A percentile compares a stretch with the other conserved stretches of the same genome.
Conservation (phyloP, 352 stramenopile genomes). For the Phytophthora citrophthora region DNA sequence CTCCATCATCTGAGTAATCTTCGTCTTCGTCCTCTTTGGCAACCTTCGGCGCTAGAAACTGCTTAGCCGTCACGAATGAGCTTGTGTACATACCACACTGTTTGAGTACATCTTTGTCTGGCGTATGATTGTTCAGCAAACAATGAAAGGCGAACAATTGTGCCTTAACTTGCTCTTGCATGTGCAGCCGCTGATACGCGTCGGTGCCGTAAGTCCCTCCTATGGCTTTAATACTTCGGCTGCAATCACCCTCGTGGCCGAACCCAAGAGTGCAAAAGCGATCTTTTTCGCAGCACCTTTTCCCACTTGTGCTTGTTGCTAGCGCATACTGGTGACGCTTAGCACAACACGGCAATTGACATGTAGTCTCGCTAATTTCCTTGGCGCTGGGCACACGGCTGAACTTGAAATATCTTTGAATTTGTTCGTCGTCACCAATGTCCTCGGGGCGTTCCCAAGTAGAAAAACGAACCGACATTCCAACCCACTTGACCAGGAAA, state of each 20-base stretch:
- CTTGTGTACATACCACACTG: slow-evolving; percentile 86
- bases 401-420: slow-evolving; percentile 91
- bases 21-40: slow-evolving; percentile 67
- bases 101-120: slow-evolving; percentile 86
- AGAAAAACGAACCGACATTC: slow-evolving; percentile 84
- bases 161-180: slow-evolving; percentile 88
- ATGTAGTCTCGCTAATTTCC: slow-evolving; percentile 84
- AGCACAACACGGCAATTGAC: slow-evolving; percentile 85
- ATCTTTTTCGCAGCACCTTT: slow-evolving; percentile 79
- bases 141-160: slow-evolving; percentile 91
- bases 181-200: slow-evolving; percentile 70
- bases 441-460: slow-evolving; percentile 90
- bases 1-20: slow-evolving; percentile 79
- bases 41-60: slow-evolving; percentile 60
- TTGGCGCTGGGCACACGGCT: slow-evolving; percentile 83
- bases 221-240: slow-evolving; percentile 74
- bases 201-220: slow-evolving; percentile 73
- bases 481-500: slow-evolving; percentile 90
- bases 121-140: slow-evolving; percentile 87
- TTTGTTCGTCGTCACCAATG: slow-evolving; percentile 89
- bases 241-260: slow-evolving; percentile 78
- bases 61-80: slow-evolving; percentile 78
- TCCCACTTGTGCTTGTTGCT: slow-evolving; percentile 38
- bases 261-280: slow-evolving; percentile 85
- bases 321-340: slow-evolving; percentile 76